Evolutionary conservation across 352 stramenopile species (phyloP).

Genomic region (Phytophthora fragariaefolia): DNA sequence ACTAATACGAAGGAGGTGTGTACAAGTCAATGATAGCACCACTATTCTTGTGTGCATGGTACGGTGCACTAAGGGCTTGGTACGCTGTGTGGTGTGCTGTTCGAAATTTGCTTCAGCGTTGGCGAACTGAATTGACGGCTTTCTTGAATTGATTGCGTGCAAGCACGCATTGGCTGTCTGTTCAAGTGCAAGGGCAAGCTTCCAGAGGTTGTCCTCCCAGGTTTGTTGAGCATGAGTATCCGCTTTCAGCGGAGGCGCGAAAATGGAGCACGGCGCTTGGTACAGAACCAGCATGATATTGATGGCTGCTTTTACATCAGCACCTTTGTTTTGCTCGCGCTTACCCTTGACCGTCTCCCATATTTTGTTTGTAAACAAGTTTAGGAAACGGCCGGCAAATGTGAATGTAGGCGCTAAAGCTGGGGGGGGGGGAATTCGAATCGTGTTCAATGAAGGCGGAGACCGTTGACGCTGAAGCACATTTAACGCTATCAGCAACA

Average conservation of each 20-base stretch:
- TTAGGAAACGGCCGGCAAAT: neutral
- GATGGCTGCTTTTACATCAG: slow-evolving; percentile 9
- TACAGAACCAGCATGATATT: slow-evolving; percentile 20
- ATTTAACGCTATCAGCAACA: too few species aligned
- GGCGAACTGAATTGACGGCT: neutral
- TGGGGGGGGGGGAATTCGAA: neutral
- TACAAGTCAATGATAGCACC: neutral
- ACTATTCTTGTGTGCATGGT: neutral
- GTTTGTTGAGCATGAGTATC: neutral
- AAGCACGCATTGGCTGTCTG: slow-evolving; percentile 1
- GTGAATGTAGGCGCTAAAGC: slow-evolving; percentile 12
- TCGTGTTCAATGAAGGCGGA: too few species aligned
- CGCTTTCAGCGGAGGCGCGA: neutral
- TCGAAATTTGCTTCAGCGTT: neutral
- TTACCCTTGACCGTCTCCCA: slow-evolving; percentile 19
- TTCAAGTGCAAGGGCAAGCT: neutral
- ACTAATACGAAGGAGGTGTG: slow-evolving; percentile 1
- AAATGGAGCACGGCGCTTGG: neutral
- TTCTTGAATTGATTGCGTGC: neutral
- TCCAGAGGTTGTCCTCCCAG: neutral
- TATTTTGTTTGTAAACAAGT: slow-evolving; percentile 13
- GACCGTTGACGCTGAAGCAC: too few species aligned
- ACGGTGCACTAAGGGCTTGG: neutral
- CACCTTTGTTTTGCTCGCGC: slow-evolving; percentile 13
- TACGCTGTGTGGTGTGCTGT: neutral